Conservation (phyloP, 2,329 filamentous ascomycete species). For the Nemania bipapillata region DNA sequence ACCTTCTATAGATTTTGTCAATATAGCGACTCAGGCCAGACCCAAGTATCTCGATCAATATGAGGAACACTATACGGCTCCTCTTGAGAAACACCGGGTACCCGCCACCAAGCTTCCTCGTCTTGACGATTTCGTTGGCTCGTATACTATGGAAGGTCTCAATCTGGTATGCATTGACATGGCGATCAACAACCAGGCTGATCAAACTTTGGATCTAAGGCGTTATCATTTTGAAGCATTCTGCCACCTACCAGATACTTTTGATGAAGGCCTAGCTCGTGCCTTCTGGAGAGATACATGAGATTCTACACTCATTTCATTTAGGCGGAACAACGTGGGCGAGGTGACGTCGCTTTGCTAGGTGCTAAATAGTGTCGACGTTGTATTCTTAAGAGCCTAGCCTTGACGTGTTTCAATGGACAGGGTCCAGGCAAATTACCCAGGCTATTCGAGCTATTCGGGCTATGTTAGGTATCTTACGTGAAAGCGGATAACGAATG, state of each 20-base stretch:
- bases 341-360: neutral
- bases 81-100: neutral
- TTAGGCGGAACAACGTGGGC: neutral
- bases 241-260: neutral
- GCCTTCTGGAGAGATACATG: neutral
- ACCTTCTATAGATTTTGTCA: neutral
- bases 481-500: too few relatives aligned
- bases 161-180: neutral
- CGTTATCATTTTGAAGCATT: slow-evolving; percentile 2
- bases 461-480: too few relatives aligned
- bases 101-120: neutral
- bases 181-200: neutral
- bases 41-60: neutral
- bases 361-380: neutral
- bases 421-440: neutral
- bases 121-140: neutral
- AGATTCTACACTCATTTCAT: neutral
- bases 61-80: neutral
- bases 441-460: too few relatives aligned
- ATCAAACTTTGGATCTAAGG: slow-evolving; percentile 3
- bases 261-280: neutral
- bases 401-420: neutral
- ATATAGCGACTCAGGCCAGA: neutral
- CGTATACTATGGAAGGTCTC: neutral
- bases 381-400: neutral